Conservation (phyloP, 163 green algal species). For the Scenedesmus sp. region DNA sequence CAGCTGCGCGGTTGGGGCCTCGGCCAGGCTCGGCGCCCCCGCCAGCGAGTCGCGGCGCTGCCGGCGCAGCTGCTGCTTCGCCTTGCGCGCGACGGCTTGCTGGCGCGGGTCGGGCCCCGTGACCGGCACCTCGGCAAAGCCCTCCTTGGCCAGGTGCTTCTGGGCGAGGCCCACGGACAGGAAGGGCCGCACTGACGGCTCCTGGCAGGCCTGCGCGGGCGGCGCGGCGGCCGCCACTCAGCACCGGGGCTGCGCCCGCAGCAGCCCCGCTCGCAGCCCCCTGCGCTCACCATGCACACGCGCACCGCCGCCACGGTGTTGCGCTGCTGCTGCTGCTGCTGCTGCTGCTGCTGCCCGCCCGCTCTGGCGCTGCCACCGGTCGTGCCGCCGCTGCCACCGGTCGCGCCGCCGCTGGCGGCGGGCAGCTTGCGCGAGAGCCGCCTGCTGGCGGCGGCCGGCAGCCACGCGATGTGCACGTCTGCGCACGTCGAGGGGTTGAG, state of each 20-base stretch:
- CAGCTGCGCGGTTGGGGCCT: background rate
- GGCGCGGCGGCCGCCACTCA: too few relatives aligned
- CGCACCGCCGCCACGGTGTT: slow-evolving; percentile 38
- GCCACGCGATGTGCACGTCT: slow-evolving; percentile 33
- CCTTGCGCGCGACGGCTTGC: background rate
- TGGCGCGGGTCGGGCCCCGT: background rate
- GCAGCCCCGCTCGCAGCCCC: too few relatives aligned
- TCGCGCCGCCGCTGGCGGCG: background rate
- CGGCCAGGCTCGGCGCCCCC: background rate
- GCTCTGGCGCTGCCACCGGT: too few relatives aligned
- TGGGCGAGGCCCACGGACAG: slow-evolving; percentile 9
- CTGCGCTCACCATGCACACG: slow-evolving; percentile 32
- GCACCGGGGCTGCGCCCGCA: too few relatives aligned
- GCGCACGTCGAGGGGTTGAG: slow-evolving; percentile 26
- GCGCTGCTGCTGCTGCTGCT: background rate
- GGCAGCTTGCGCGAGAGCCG: slow-evolving; percentile 20
- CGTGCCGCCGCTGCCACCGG: too few relatives aligned
- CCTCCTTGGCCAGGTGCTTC: slow-evolving; percentile 32
- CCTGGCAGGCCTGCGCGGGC: slow-evolving; percentile 14
- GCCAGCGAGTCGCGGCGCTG: background rate
- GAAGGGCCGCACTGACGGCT: slow-evolving; percentile 24
- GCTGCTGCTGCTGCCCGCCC: slow-evolving; percentile 7
- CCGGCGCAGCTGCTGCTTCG: slow-evolving; percentile 1
- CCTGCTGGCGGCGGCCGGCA: slow-evolving; percentile 6
- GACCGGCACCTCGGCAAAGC: slow-evolving; percentile 1